Conservation (phyloP, 2,329 filamentous ascomycete species). For the Cordyceps militaris region DNA sequence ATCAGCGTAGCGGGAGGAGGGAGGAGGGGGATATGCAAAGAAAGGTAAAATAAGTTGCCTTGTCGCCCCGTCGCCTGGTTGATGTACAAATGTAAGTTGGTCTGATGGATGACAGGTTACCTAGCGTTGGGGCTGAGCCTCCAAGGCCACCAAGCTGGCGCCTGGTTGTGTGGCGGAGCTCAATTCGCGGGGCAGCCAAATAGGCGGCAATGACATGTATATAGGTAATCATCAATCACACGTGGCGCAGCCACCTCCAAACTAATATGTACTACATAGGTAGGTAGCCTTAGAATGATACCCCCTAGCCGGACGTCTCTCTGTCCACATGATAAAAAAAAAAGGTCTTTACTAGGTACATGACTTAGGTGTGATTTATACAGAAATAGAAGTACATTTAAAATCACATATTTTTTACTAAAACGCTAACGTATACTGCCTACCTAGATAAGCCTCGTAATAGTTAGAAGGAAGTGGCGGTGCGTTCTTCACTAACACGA, state of each 20-base stretch:
- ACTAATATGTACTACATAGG: no score
- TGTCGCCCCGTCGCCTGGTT: background rate
- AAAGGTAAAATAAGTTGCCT: background rate
- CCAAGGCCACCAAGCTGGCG: background rate
- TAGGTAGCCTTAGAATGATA: no score
- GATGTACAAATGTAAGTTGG: background rate
- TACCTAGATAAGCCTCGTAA: no score
- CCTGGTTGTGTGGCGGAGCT: slow-evolving; percentile 6
- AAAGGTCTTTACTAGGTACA: no score
- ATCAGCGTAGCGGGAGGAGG: background rate
- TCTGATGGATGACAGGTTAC: background rate
- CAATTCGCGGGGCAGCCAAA: background rate
- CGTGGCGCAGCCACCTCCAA: background rate
- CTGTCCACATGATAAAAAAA: no score
- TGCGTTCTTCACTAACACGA: no score
- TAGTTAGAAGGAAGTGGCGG: no score
- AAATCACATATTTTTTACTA: no score
- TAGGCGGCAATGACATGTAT: background rate
- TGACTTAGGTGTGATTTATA: no score
- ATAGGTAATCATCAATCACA: background rate
- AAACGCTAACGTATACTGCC: no score
- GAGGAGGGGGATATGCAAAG: background rate
- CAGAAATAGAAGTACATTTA: no score
- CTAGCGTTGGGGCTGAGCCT: background rate
- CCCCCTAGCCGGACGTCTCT: no score